These are phyloP conservation scores for Royoungia palumana DNA, from an alignment of 768 basidiomycete genomes.

Conservation along the genomic window DNA sequence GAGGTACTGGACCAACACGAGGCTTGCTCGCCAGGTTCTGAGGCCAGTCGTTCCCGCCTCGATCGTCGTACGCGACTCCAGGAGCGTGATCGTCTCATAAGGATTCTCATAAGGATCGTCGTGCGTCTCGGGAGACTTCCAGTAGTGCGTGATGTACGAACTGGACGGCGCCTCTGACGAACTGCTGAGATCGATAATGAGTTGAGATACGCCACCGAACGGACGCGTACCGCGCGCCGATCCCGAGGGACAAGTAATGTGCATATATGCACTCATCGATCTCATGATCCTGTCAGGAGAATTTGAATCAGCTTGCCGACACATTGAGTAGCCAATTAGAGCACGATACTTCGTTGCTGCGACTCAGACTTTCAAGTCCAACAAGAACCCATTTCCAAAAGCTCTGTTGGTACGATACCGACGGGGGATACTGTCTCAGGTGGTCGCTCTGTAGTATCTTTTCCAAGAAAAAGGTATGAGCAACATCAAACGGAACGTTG, in stretches of 20 bases:
- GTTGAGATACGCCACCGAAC: not conserved
- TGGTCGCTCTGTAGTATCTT: constrained; percentile 51
- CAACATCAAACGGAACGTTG: constrained; percentile 32
- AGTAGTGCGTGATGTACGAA: constrained; percentile 68
- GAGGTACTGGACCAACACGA: constrained; percentile 61
- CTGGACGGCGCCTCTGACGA: constrained; percentile 30
- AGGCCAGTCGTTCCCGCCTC: constrained; percentile 78
- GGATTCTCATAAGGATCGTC: not conserved
- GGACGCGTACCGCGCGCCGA: constrained; percentile 28
- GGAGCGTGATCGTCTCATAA: constrained; percentile 51
- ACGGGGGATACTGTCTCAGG: constrained; percentile 58
- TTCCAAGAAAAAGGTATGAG: constrained; percentile 56
- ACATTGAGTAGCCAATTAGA: not conserved
- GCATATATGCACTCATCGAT: constrained; percentile 66
- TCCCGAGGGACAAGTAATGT: constrained; percentile 49
- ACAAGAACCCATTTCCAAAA: constrained; percentile 77
- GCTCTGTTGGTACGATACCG: constrained; percentile 52
- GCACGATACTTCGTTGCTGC: constrained; percentile 45
- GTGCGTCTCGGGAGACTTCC: constrained; percentile 32
- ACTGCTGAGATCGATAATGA: constrained; percentile 9
- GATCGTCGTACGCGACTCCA: constrained; percentile 71
- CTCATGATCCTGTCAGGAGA: constrained; percentile 46
- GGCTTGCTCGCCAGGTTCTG: constrained; percentile 75
- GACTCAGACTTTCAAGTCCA: constrained; percentile 45
- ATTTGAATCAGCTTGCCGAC: constrained; percentile 7